A percentile compares a stretch with the other conserved stretches of the same genome.
Evolutionary conservation across 1,284 basidiomycete species (phyloP).

Genomic region (Heterobasidion irregulare): DNA sequence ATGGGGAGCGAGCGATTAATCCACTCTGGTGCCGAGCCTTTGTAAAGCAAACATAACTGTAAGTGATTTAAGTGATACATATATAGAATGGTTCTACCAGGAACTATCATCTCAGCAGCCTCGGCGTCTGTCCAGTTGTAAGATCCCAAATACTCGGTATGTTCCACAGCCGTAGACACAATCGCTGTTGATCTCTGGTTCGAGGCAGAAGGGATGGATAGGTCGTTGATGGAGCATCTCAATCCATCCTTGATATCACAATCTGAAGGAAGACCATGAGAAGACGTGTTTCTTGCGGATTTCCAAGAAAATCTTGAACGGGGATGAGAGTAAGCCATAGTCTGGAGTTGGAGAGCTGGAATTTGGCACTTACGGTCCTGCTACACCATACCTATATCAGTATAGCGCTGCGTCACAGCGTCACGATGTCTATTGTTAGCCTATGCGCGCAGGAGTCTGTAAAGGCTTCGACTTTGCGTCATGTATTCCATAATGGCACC

Average conservation of each 20-base stretch:
- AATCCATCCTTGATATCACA: slow-evolving; percentile 27
- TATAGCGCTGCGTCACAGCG: too few relatives aligned
- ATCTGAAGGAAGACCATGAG: background rate
- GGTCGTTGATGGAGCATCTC: slow-evolving; percentile 14
- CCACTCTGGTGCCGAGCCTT: slow-evolving; percentile 49
- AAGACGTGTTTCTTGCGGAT: background rate
- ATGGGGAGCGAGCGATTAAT: slow-evolving; percentile 32
- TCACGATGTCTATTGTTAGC: too few relatives aligned
- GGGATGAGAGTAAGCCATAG: background rate
- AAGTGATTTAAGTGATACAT: background rate
- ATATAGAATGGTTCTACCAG: slow-evolving; percentile 24
- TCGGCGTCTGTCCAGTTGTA: slow-evolving; percentile 37
- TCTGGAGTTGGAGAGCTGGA: too few relatives aligned
- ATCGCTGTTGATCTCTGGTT: background rate
- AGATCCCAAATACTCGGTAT: slow-evolving; percentile 35
- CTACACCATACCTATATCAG: too few relatives aligned
- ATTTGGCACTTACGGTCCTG: too few relatives aligned
- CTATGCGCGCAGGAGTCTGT: too few relatives aligned
- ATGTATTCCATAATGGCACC: slow-evolving; percentile 14
- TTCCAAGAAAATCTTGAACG: background rate
- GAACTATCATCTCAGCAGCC: slow-evolving; percentile 38
- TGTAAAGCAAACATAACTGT: background rate
- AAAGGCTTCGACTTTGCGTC: too few relatives aligned
- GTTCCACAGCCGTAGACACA: slow-evolving; percentile 20
- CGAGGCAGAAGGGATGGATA: slow-evolving; percentile 10